Evolutionary conservation across 345 rosid genomes (phyloP), one percentile per base, ranked within the genome.

Genomic region (Gossypium mustelinum): DNA sequence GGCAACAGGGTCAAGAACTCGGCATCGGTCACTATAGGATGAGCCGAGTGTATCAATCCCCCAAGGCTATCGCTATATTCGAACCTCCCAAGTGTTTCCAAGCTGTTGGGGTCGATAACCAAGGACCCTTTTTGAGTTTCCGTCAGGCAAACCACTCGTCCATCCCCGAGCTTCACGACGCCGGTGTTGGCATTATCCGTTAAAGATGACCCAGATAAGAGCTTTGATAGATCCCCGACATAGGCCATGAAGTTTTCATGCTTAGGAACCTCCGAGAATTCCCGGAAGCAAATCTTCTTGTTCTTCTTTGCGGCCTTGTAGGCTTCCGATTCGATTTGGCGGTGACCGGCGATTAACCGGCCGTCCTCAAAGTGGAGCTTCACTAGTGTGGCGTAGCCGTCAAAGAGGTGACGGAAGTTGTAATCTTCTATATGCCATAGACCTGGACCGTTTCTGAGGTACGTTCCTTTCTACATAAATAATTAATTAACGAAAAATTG

Each of bases 111-210:
- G 55, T 94, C 90, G 20, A 94, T 78, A 1, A 92, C 22, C 10
- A 94, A 86, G 0, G 97, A 92, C 1, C 98, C 98, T 75, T 94
- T 94, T 62, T 92, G 97, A 4, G 97, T 89, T 87, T 94, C 98
- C 0, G 95, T 94, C 44, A 94, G 78, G 84, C 98, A 94, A 74
- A 94, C 83, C 27, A 94, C 97, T 0, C 98, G 90, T 2, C 97
- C 97, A 12, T 94, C 98, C 2, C 94, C 97, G 10, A 94, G 94
- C 48, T 80, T 82, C 61, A 94, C 78, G 9, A 94, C 97, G 16
- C 97, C 97, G 0, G 98, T 92, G 80, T 91, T 94, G 56, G 98
- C 92, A 78, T 94, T 94, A 68, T 94, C 98, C 0, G 98, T 91
- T 69, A 92, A 73, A 0, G 98, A 94, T 6, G 89, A 91, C 1